Conservation (phyloP, 2,329 filamentous ascomycete genomes). For the Reticulascus tulasneorum region DNA sequence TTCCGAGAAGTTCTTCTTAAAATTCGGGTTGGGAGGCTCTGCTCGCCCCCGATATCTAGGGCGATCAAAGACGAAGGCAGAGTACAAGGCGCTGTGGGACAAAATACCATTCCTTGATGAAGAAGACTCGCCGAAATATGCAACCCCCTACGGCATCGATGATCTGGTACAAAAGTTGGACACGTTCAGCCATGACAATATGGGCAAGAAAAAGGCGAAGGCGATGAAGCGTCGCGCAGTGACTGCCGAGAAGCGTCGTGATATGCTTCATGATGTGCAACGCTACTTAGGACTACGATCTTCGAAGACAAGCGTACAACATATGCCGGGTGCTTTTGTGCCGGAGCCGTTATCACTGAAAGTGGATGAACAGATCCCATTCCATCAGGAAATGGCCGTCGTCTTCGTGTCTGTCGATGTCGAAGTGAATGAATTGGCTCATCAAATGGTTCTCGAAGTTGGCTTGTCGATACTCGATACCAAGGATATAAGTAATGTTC, state of each 20-base stretch:
- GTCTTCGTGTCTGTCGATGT: slow-evolving; percentile 79
- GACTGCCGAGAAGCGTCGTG: slow-evolving; percentile 2
- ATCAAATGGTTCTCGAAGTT: slow-evolving; percentile 73
- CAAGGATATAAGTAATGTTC: slow-evolving; percentile 40
- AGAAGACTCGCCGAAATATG: slow-evolving; percentile 1
- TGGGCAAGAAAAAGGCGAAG: slow-evolving; percentile 8
- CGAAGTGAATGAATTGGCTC: slow-evolving; percentile 71
- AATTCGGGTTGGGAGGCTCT: slow-evolving; percentile 57
- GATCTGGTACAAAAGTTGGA: background rate
- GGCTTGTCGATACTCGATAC: slow-evolving; percentile 82
- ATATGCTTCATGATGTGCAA: slow-evolving; percentile 9
- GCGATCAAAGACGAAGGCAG: slow-evolving; percentile 31
- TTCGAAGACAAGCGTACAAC: slow-evolving; percentile 1
- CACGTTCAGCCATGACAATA: background rate
- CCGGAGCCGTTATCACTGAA: background rate
- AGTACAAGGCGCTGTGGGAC: slow-evolving; percentile 4
- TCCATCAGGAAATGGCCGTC: slow-evolving; percentile 2
- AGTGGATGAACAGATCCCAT: slow-evolving; percentile 3
- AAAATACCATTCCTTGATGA: slow-evolving; percentile 4
- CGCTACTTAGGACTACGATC: slow-evolving; percentile 13
- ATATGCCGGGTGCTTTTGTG: background rate
- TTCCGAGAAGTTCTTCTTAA: slow-evolving; percentile 53
- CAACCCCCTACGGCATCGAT: slow-evolving; percentile 5
- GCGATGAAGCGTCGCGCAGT: too few species aligned
- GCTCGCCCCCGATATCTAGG: slow-evolving; percentile 68